Percentiles rank a stretch among this genome's conserved stretches.
Conservation (phyloP, 495 filamentous ascomycete species). For the Tirmania nivea region DNA sequence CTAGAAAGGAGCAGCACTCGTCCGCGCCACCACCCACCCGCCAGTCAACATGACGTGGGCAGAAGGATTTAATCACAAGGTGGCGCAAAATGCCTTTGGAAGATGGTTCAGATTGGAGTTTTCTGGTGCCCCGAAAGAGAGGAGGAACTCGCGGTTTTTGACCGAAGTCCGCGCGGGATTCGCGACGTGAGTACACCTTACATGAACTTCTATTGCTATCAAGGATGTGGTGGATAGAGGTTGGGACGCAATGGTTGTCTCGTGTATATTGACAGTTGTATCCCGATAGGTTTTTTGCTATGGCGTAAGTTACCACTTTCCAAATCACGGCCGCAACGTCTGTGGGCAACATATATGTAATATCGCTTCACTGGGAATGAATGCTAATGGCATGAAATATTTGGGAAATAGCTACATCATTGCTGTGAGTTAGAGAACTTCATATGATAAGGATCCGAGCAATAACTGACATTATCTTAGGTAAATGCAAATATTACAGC, state of each 20-base stretch:
- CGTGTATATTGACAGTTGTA: background rate
- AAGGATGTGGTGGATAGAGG: too few species aligned
- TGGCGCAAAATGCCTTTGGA: conserved; percentile 30
- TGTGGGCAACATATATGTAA: too few species aligned
- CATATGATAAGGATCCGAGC: background rate
- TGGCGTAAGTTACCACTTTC: conserved; percentile 62
- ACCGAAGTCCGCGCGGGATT: conserved; percentile 60
- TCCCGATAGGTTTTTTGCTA: conserved; percentile 42
- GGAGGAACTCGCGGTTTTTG: conserved; percentile 55
- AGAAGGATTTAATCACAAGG: conserved; percentile 15
- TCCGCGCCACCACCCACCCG: too few species aligned
- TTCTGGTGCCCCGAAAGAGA: conserved; percentile 45
- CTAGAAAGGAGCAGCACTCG: too few species aligned
- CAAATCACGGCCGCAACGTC: too few species aligned
- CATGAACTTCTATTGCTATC: too few species aligned
- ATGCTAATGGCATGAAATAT: too few species aligned
- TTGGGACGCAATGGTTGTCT: background rate
- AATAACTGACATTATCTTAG: conserved; percentile 1
- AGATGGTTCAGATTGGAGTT: conserved; percentile 53
- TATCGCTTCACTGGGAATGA: too few species aligned
- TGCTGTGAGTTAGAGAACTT: conserved; percentile 21
- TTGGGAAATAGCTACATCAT: conserved; percentile 37
- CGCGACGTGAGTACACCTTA: conserved; percentile 29
- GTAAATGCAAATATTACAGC: conserved; percentile 29
- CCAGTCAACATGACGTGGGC: conserved; percentile 13